phyloP scores from a whole-genome alignment of 495 filamentous ascomycete genomes.

The Penicillium parvum region DNA sequence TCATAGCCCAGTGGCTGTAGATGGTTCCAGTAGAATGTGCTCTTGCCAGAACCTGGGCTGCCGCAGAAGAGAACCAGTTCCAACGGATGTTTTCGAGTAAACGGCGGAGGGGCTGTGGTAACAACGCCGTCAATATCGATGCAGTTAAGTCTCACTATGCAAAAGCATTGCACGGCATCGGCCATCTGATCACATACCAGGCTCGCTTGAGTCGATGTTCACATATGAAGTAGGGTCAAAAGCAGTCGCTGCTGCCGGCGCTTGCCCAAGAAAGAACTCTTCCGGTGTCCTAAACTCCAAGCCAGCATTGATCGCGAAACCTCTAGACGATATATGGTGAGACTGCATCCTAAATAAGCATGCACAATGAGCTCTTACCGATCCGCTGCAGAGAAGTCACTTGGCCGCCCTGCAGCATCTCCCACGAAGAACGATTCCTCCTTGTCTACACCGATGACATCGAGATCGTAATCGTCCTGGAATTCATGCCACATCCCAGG shows the following conservation, averaged over 20 bases:
- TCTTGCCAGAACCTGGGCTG: slow-evolving; percentile 85
- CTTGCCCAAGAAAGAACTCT: slow-evolving; percentile 75
- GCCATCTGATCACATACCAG: slow-evolving; percentile 24
- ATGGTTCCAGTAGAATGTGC: slow-evolving; percentile 78
- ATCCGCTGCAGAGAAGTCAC: slow-evolving; percentile 76
- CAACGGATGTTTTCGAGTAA: slow-evolving; percentile 58
- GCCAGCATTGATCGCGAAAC: slow-evolving; percentile 78
- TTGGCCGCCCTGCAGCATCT: slow-evolving; percentile 69
- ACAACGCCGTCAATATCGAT: too few species aligned
- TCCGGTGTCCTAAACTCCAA: slow-evolving; percentile 83
- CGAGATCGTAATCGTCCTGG: slow-evolving; percentile 65
- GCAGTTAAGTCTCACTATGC: too few species aligned
- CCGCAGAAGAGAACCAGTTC: slow-evolving; percentile 86
- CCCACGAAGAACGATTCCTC: slow-evolving; percentile 77
- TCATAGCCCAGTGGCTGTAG: slow-evolving; percentile 77
- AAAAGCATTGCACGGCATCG: not conserved
- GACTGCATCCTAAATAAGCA: not conserved
- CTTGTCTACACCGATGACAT: slow-evolving; percentile 59
- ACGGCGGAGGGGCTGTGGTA: slow-evolving; percentile 20
- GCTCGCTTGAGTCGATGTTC: slow-evolving; percentile 28
- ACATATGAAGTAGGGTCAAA: slow-evolving; percentile 64
- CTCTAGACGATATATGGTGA: slow-evolving; percentile 22
- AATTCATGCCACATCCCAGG: slow-evolving; percentile 87
- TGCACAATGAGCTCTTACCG: slow-evolving; percentile 43
- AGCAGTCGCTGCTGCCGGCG: slow-evolving; percentile 54